Evolutionary conservation across 2,329 filamentous ascomycete genomes (phyloP).

Genomic region (Nemania sp.): DNA sequence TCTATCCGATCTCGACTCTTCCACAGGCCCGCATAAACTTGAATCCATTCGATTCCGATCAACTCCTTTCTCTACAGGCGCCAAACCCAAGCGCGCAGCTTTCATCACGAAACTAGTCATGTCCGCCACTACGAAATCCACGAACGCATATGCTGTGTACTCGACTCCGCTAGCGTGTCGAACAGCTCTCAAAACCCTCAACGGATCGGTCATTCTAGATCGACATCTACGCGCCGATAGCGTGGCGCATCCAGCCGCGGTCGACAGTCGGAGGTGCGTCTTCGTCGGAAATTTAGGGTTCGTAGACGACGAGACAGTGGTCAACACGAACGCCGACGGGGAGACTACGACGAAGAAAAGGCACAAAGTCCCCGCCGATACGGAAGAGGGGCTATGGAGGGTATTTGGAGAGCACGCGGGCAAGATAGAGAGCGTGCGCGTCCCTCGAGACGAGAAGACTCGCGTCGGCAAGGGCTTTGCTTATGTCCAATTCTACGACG

Average conservation of each 20-base stretch:
- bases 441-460: constrained; percentile 86
- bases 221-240: constrained; percentile 90
- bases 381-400: constrained; percentile 91
- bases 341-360: constrained; percentile 72
- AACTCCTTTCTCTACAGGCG: constrained; percentile 75
- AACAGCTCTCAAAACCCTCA: constrained; percentile 74
- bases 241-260: constrained; percentile 81
- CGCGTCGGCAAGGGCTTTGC: constrained; percentile 96
- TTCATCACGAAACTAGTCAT: constrained; percentile 90
- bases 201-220: constrained; percentile 80
- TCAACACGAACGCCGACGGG: constrained; percentile 66
- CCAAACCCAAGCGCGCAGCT: constrained; percentile 89
- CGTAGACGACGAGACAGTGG: constrained; percentile 83
- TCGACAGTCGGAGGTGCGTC: constrained; percentile 86
- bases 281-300: constrained; percentile 97
- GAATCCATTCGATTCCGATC: constrained; percentile 95
- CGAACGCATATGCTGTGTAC: constrained; percentile 94
- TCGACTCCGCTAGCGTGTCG: constrained; percentile 74
- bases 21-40: constrained; percentile 66
- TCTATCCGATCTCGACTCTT: constrained; percentile 56
- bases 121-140: constrained; percentile 86
- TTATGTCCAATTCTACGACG: constrained; percentile 93
- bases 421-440: constrained; percentile 88
- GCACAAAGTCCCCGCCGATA: constrained; percentile 75
- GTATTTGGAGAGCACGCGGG: constrained; percentile 74